Evolutionary conservation across 768 basidiomycete genomes (phyloP).

Genomic region (Lentinula guzmanii): DNA sequence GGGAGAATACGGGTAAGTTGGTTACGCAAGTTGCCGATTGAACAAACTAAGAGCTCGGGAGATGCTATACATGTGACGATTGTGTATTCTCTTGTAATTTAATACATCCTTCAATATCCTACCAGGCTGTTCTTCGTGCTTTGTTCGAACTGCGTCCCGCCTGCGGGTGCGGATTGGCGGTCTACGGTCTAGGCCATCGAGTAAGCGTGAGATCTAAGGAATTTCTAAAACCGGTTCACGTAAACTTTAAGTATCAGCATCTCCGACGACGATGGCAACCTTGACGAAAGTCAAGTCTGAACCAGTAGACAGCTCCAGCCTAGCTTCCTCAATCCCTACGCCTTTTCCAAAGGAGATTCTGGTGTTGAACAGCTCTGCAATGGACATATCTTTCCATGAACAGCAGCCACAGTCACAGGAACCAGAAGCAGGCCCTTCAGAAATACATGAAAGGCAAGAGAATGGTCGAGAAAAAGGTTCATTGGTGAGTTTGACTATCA

Average conservation of each 20-base stretch:
- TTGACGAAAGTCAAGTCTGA: slow-evolving; percentile 5
- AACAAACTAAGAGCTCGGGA: neutral
- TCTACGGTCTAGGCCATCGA: neutral
- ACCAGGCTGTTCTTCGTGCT: too few species aligned
- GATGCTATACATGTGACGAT: neutral
- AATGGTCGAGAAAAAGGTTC: neutral
- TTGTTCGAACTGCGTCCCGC: neutral
- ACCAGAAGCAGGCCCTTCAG: slow-evolving; percentile 1
- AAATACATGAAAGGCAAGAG: neutral
- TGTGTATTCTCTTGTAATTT: neutral
- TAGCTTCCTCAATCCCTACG: slow-evolving; percentile 5
- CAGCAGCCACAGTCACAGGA: neutral
- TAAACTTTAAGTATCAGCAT: neutral
- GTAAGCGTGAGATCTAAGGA: neutral
- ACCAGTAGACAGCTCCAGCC: neutral
- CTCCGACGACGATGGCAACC: slow-evolving; percentile 8
- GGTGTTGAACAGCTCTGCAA: neutral
- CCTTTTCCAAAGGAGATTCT: slow-evolving; percentile 8
- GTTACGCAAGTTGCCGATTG: slow-evolving; percentile 2
- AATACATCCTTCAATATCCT: neutral
- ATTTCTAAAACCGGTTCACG: neutral
- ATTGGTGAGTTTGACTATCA: neutral
- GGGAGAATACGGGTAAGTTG: slow-evolving; percentile 2
- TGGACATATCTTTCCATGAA: neutral
- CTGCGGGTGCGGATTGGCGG: neutral